A percentile compares a stretch with the other conserved stretches of the same genome.
phyloP scores from a whole-genome alignment of 1,284 basidiomycete species.

The Phenoliferia sp. region DNA sequence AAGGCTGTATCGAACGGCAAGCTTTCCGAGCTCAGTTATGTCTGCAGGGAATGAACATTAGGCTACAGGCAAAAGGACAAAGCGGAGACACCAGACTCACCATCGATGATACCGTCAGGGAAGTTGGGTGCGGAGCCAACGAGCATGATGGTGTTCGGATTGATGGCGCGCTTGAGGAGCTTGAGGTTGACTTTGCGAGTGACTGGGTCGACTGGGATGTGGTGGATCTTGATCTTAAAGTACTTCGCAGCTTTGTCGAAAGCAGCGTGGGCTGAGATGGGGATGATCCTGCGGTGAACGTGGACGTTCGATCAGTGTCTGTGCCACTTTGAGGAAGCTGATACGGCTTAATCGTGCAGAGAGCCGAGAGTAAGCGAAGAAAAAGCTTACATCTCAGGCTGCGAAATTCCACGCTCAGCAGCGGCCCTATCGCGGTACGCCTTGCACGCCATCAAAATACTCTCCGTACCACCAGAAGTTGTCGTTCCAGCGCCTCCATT shows the following conservation, averaged over 20 bases:
- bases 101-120: slow-evolving; percentile 83
- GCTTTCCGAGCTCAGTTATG: slow-evolving; percentile 68
- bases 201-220: slow-evolving; percentile 73
- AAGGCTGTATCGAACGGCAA: slow-evolving; percentile 71
- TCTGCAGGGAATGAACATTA: slow-evolving; percentile 55
- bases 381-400: slow-evolving; percentile 77
- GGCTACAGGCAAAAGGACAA: slow-evolving; percentile 6
- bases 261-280: slow-evolving; percentile 83
- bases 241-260: slow-evolving; percentile 82
- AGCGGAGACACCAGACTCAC: slow-evolving; percentile 16
- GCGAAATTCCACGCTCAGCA: slow-evolving; percentile 75
- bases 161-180: slow-evolving; percentile 74
- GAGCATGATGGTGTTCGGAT: slow-evolving; percentile 75
- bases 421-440: slow-evolving; percentile 90
- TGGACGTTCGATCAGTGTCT: background rate
- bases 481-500: slow-evolving; percentile 75
- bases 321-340: background rate
- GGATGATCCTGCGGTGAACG: slow-evolving; percentile 60
- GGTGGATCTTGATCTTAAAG: slow-evolving; percentile 86
- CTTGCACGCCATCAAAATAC: slow-evolving; percentile 90
- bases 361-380: background rate
- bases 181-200: slow-evolving; percentile 78
- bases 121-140: slow-evolving; percentile 61
- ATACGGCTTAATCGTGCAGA: too few relatives aligned
- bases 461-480: slow-evolving; percentile 93